phyloP scores from a whole-genome alignment of 2,329 filamentous ascomycete genomes.

The Penicillium brasilianum region DNA sequence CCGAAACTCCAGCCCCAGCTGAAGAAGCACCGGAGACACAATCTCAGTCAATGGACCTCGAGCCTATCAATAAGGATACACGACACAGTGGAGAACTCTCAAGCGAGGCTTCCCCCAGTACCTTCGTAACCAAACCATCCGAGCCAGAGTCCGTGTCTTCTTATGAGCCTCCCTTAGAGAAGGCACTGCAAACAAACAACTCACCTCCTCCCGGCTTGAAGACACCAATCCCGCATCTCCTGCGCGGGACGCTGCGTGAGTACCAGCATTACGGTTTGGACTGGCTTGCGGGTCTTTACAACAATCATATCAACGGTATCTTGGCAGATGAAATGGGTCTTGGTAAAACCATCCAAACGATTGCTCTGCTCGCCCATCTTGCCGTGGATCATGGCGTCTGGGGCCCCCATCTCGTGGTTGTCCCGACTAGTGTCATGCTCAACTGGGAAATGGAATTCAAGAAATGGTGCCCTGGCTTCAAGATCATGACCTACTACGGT shows the following conservation, averaged over 20 bases:
- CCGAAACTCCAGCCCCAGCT: constrained; percentile 11
- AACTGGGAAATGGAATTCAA: constrained; percentile 99
- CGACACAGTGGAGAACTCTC: constrained; percentile 42
- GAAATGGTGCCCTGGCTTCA: constrained; percentile 96
- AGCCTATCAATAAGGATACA: constrained; percentile 25
- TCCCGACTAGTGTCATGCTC: constrained; percentile 96
- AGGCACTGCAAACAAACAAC: constrained; percentile 41
- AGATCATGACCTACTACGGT: constrained; percentile 96
- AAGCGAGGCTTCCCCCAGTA: constrained; percentile 50
- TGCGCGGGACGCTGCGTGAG: constrained; percentile 87
- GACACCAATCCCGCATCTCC: constrained; percentile 77
- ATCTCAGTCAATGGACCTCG: constrained; percentile 22
- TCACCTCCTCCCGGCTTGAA: constrained; percentile 56
- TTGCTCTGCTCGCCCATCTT: constrained; percentile 88
- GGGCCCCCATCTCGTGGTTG: constrained; percentile 94
- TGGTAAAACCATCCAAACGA: constrained; percentile 98
- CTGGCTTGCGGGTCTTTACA: constrained; percentile 92
- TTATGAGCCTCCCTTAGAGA: constrained; percentile 43
- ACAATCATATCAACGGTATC: constrained; percentile 92
- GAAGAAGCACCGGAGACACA: constrained; percentile 18
- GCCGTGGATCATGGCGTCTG: constrained; percentile 89
- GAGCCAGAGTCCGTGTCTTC: constrained; percentile 53
- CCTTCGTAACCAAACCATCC: constrained; percentile 50
- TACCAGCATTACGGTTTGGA: constrained; percentile 98
- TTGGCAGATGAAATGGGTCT: constrained; percentile 98